Base-by-base conservation (phyloP, 306 rosid genomes). In the Pyrus bretschneideri region DNA sequence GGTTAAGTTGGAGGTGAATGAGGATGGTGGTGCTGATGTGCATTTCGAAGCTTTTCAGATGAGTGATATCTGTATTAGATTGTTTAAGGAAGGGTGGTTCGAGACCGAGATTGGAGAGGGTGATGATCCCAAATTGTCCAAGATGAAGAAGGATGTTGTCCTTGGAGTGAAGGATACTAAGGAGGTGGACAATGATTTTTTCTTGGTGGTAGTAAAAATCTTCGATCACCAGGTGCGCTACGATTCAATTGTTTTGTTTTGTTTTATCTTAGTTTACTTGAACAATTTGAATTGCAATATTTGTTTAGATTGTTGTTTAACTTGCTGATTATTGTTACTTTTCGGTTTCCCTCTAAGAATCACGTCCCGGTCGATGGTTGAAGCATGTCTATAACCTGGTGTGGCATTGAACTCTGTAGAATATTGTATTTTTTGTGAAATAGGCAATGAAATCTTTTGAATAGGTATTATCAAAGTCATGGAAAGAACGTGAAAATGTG, bases 1-100 rank as follows among this genome's bases (percentile, higher is more conserved):
- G 51, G 98, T 96, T 63, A 96, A 96, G 83, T 80, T 96, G 73
- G 97, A 93, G 88, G 97, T 93, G 74, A 92, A 87, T 54, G 98
- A 91, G 74, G 98, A 96, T 17, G 89, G 87, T 29, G 89, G 77
- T 10, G 97, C 97, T 18, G 97, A 91, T 84, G 98, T 96, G 49
- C 98, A 93, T 77, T 92, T 96, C 25, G 99, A 96, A 72, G 97
- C 98, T 1, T 96, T 96, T 88, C 98, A 96, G 88, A 91, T 96
- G 96, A 96, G 98, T 85, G 99, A 96, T 78, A 77, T 85, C 42
- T 96, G 99, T 70, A 73, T 93, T 35, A 86, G 77, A 66, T 85
- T 96, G 90, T 93, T 89, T 58, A 91, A 83, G 85, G 98, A 96
- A 83, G 91, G 85, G 21, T 89, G 98, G 98, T 91, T 93, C 38